phyloP scores from a whole-genome alignment of 805 yeast genomes.

The Candida saitoana region DNA sequence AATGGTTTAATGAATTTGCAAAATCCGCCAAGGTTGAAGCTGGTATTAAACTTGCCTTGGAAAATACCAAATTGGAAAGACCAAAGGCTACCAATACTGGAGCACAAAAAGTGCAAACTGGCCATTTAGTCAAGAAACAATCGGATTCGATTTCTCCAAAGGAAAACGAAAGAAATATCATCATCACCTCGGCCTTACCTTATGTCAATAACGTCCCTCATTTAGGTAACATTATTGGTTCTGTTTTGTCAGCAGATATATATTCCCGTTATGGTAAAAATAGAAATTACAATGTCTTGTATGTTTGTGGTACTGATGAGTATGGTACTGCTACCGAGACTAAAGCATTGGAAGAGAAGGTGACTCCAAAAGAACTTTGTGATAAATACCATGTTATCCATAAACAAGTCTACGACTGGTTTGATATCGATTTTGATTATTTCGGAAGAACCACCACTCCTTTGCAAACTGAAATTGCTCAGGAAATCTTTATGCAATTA shows the following conservation, averaged over 20 bases:
- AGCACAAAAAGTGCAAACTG: constrained; percentile 25
- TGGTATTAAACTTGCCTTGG: constrained; percentile 45
- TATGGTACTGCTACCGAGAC: constrained; percentile 99
- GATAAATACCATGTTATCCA: constrained; percentile 86
- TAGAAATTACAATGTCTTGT: constrained; percentile 83
- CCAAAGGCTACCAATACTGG: constrained; percentile 39
- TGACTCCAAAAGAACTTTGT: constrained; percentile 84
- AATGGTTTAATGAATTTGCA: constrained; percentile 44
- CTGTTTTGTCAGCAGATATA: constrained; percentile 91
- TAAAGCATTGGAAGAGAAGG: constrained; percentile 90
- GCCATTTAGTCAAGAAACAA: constrained; percentile 28
- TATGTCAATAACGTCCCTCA: constrained; percentile 98
- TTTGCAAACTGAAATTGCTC: constrained; percentile 91
- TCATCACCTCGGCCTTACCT: constrained; percentile 95
- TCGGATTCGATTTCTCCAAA: constrained; percentile 50
- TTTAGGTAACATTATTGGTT: constrained; percentile 93
- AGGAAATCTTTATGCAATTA: constrained; percentile 79
- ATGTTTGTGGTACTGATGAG: constrained; percentile 96
- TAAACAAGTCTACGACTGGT: constrained; percentile 92
- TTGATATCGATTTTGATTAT: constrained; percentile 87
- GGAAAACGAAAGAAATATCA: constrained; percentile 68
- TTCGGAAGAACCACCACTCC: constrained; percentile 96
- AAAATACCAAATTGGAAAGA: constrained; percentile 43
- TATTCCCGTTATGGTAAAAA: constrained; percentile 85
- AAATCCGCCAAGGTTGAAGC: constrained; percentile 34